Conservation (phyloP, 1,284 basidiomycete genomes). For the Fomitiporia mediterranea region DNA sequence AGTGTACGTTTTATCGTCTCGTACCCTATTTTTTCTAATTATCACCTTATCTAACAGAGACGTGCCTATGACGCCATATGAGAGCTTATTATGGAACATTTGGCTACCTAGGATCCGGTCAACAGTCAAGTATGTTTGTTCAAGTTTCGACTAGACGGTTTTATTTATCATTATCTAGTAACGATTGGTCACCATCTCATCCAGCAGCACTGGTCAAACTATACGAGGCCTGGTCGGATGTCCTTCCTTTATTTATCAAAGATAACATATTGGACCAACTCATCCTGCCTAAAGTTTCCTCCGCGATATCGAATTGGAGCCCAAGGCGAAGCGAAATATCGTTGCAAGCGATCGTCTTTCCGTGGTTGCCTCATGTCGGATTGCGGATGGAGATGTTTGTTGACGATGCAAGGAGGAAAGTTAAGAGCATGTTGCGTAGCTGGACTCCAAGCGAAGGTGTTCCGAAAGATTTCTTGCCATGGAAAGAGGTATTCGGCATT, state of each 20-base stretch:
- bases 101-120: conserved; percentile 96
- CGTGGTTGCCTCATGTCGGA: conserved; percentile 90
- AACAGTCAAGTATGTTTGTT: conserved; percentile 61
- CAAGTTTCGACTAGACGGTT: neutral
- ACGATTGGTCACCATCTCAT: conserved; percentile 80
- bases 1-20: conserved; percentile 39
- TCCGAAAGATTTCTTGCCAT: conserved; percentile 69
- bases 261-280: conserved; percentile 97
- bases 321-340: conserved; percentile 52
- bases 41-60: conserved; percentile 34
- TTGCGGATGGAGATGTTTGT: conserved; percentile 75
- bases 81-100: conserved; percentile 88
- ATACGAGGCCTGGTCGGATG: conserved; percentile 83
- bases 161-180: conserved; percentile 37
- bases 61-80: conserved; percentile 88
- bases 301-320: conserved; percentile 83
- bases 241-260: conserved; percentile 85
- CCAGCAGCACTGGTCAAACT: conserved; percentile 76
- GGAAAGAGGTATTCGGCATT: conserved; percentile 68
- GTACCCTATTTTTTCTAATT: conserved; percentile 12
- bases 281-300: conserved; percentile 85
- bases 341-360: conserved; percentile 84
- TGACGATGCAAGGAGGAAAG: conserved; percentile 80
- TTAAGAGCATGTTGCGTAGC: conserved; percentile 73
- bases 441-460: conserved; percentile 76